These are phyloP conservation scores for Dipodascus albidus DNA, from an alignment of 805 yeast genomes.

Conservation along the genomic window DNA sequence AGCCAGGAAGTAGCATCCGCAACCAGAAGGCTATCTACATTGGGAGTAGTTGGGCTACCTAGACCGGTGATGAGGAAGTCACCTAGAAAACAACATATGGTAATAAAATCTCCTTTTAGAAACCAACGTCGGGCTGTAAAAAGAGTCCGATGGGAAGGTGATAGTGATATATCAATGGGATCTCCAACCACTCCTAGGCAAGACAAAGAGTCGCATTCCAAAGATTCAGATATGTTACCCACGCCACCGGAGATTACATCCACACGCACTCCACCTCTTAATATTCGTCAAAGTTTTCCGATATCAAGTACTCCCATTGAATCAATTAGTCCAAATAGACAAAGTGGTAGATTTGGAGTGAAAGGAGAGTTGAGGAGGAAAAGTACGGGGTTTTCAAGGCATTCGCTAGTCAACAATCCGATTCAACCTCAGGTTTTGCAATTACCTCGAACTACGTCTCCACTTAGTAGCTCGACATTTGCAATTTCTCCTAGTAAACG, in stretches of 20 bases:
- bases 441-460: not conserved
- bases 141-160: conserved; percentile 20
- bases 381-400: not conserved
- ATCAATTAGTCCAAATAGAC: not conserved
- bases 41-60: not conserved
- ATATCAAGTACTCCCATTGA: not conserved
- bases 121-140: conserved; percentile 8
- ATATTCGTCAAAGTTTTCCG: not conserved
- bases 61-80: not conserved
- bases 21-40: not conserved
- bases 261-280: not conserved
- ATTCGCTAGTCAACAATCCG: not conserved
- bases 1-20: not conserved
- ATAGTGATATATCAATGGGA: conserved; percentile 1
- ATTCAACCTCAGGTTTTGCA: not conserved
- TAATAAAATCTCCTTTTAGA: not conserved
- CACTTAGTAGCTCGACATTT: conserved; percentile 12
- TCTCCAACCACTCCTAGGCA: not conserved
- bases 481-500: not conserved
- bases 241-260: not conserved
- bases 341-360: not conserved
- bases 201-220: not conserved
- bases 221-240: not conserved
- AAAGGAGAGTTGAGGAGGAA: not conserved
- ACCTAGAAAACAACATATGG: not conserved